These are phyloP conservation scores for Podospora pseudocomata DNA, from an alignment of 495 filamentous ascomycete genomes.

Conservation along the genomic window DNA sequence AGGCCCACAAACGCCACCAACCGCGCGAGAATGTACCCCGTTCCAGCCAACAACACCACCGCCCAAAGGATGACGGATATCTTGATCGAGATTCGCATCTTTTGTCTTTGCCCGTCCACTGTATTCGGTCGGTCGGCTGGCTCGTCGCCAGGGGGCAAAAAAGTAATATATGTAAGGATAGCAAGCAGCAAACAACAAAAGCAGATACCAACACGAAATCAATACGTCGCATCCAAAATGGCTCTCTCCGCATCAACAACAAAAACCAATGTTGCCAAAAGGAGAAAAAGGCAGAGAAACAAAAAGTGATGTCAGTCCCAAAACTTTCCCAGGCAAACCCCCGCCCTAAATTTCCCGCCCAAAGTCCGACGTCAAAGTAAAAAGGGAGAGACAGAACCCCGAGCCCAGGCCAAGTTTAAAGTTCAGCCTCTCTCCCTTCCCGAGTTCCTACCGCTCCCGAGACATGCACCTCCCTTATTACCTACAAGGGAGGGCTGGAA, in stretches of 20 bases:
- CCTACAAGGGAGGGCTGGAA: neutral
- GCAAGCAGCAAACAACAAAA: no score
- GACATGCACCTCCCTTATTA: neutral
- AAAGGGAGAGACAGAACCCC: neutral
- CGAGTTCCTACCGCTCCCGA: neutral
- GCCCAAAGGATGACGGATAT: conserved; percentile 18
- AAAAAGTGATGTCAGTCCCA: no score
- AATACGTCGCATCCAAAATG: no score
- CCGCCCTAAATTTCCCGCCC: neutral
- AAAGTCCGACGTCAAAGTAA: neutral
- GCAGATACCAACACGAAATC: no score
- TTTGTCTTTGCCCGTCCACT: neutral
- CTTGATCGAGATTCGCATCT: conserved; percentile 19
- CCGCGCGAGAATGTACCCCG: conserved; percentile 20
- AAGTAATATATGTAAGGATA: no score
- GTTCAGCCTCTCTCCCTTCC: neutral
- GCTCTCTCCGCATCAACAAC: no score
- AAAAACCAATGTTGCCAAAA: neutral
- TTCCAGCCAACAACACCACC: conserved; percentile 10
- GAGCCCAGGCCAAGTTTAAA: neutral
- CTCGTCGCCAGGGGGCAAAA: no score
- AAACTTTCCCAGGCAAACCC: neutral
- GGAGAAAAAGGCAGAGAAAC: neutral
- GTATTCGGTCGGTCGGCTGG: no score
- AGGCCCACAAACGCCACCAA: conserved; percentile 25